These are phyloP conservation scores for Syncephalastrum monosporum DNA, from an alignment of 371 early-diverging fungal species.

Conservation along the genomic window DNA sequence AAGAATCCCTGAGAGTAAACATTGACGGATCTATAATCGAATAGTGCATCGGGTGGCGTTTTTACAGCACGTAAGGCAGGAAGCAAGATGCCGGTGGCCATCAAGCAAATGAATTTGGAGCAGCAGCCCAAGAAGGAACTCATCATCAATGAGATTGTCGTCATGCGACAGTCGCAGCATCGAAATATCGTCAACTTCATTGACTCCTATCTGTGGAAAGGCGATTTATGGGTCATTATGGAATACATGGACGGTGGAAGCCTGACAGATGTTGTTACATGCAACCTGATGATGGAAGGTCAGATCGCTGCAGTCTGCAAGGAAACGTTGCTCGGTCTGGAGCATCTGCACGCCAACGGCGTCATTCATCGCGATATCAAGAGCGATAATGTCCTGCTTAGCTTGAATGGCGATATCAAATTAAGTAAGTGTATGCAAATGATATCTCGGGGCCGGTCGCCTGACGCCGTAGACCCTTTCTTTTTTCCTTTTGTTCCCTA, in stretches of 20 bases:
- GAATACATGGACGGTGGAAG: slow-evolving; percentile 94
- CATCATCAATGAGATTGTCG: slow-evolving; percentile 87
- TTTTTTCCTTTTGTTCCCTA: slow-evolving; percentile 10
- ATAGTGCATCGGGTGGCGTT: slow-evolving; percentile 58
- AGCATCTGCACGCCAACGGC: slow-evolving; percentile 80
- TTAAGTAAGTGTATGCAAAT: slow-evolving; percentile 49
- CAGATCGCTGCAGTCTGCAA: slow-evolving; percentile 85
- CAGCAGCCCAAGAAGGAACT: slow-evolving; percentile 88
- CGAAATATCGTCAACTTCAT: slow-evolving; percentile 89
- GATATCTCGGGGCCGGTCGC: background rate
- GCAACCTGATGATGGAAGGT: slow-evolving; percentile 83
- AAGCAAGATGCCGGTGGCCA: slow-evolving; percentile 66
- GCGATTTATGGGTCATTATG: slow-evolving; percentile 85
- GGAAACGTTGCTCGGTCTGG: slow-evolving; percentile 53
- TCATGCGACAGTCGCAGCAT: slow-evolving; percentile 76
- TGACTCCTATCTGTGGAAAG: slow-evolving; percentile 74
- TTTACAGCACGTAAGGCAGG: slow-evolving; percentile 74
- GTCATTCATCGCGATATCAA: slow-evolving; percentile 96
- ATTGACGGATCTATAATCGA: no score
- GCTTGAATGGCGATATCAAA: slow-evolving; percentile 80
- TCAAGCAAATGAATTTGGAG: slow-evolving; percentile 89
- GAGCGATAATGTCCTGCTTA: slow-evolving; percentile 90
- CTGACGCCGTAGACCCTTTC: background rate
- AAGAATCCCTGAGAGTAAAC: background rate
- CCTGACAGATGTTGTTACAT: slow-evolving; percentile 79